Conservation (phyloP, 2,329 filamentous ascomycete genomes). For the Didymellaceae sp. region DNA sequence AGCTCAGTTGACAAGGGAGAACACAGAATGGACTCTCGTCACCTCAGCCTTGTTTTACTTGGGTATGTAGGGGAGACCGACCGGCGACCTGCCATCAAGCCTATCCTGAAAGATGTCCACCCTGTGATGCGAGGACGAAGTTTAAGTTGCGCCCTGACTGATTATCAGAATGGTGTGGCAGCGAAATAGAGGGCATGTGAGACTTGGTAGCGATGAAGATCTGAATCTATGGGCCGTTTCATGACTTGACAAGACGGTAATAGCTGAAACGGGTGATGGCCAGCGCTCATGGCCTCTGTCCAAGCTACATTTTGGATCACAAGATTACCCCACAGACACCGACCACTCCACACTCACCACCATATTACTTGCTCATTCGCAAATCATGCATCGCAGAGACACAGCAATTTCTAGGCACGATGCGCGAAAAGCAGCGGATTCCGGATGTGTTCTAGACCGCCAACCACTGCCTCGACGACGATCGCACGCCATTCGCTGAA, state of each 20-base stretch:
- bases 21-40: too few species aligned
- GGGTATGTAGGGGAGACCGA: too few species aligned
- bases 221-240: conserved; percentile 27
- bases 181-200: neutral
- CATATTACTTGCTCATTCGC: neutral
- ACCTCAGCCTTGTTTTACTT: too few species aligned
- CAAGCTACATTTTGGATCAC: conserved; percentile 3
- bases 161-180: neutral
- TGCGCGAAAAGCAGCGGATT: conserved; percentile 2
- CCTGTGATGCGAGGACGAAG: too few species aligned
- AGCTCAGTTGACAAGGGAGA: too few species aligned
- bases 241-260: neutral
- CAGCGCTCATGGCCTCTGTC: neutral
- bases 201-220: neutral
- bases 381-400: conserved; percentile 3
- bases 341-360: conserved; percentile 8
- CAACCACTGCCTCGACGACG: neutral
- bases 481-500: conserved; percentile 15
- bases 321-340: conserved; percentile 1
- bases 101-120: conserved; percentile 51
- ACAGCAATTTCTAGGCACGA: conserved; percentile 5
- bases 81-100: conserved; percentile 65
- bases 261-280: conserved; percentile 7
- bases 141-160: neutral
- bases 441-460: conserved; percentile 4